These are phyloP conservation scores for Bauhinia variegata DNA, from an alignment of 306 rosid species.

Conservation along the genomic window DNA sequence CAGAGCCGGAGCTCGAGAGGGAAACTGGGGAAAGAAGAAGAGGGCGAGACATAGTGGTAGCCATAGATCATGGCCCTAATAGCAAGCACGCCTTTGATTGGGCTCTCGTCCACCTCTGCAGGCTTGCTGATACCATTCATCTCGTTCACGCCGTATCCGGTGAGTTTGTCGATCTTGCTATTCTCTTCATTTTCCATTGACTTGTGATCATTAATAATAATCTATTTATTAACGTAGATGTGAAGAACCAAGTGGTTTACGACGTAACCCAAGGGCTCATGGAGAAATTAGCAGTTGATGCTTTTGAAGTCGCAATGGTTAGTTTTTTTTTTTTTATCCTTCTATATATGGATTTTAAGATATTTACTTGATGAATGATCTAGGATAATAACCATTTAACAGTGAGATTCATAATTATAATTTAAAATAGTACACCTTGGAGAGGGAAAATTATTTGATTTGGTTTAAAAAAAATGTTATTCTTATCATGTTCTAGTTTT, in stretches of 20 bases:
- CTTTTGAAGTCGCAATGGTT: slow-evolving; percentile 72
- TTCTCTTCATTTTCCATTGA: background rate
- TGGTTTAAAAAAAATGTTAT: too few relatives aligned
- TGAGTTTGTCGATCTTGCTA: background rate
- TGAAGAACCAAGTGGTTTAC: slow-evolving; percentile 63
- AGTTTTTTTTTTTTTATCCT: background rate
- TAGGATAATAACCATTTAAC: background rate
- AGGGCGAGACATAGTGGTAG: slow-evolving; percentile 74
- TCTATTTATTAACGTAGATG: slow-evolving; percentile 41
- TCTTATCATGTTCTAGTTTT: too few relatives aligned
- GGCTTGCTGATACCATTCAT: slow-evolving; percentile 85
- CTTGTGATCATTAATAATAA: too few relatives aligned
- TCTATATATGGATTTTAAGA: background rate
- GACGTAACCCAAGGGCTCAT: slow-evolving; percentile 61
- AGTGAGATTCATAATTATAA: background rate
- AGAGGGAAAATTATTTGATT: too few relatives aligned
- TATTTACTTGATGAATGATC: background rate
- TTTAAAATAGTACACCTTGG: background rate
- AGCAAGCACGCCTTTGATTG: slow-evolving; percentile 91
- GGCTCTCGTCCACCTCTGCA: slow-evolving; percentile 74
- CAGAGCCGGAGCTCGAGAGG: slow-evolving; percentile 65
- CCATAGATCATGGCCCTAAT: slow-evolving; percentile 80
- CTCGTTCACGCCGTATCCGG: slow-evolving; percentile 86
- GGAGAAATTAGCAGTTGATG: slow-evolving; percentile 87
- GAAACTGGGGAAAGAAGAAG: slow-evolving; percentile 71